phyloP scores from a whole-genome alignment of 2,329 filamentous ascomycete genomes.

The Arachnopeziza araneosa region DNA sequence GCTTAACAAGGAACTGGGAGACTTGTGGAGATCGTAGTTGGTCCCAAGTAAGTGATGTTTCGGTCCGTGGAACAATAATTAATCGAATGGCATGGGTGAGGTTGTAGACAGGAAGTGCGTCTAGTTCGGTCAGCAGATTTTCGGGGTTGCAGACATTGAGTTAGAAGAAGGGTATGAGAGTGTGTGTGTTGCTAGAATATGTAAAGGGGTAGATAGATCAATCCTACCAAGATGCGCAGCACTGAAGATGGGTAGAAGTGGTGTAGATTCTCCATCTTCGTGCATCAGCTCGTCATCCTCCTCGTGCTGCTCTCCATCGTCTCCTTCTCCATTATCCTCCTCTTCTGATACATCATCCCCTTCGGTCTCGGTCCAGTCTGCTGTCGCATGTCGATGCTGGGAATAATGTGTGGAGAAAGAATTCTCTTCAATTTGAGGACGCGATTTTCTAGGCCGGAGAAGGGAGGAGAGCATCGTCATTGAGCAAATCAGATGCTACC shows the following conservation, averaged over 20 bases:
- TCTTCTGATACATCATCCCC: constrained; percentile 41
- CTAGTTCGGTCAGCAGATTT: constrained; percentile 40
- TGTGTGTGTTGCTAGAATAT: neutral
- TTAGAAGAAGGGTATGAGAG: neutral
- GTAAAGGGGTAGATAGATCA: neutral
- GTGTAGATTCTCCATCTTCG: constrained; percentile 36
- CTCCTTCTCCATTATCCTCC: constrained; percentile 26
- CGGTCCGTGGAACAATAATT: constrained; percentile 76
- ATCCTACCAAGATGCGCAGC: constrained; percentile 65
- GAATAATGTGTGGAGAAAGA: constrained; percentile 29
- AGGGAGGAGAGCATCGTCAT: neutral
- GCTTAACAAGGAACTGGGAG: constrained; percentile 91
- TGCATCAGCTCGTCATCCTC: constrained; percentile 33
- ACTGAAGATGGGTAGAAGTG: constrained; percentile 73
- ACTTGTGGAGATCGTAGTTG: constrained; percentile 93
- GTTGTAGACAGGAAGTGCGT: constrained; percentile 82
- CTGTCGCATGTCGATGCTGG: constrained; percentile 41
- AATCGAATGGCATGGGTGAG: constrained; percentile 86
- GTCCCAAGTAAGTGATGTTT: constrained; percentile 91
- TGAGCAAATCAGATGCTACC: neutral
- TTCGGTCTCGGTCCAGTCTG: constrained; percentile 60
- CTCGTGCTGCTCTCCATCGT: constrained; percentile 32
- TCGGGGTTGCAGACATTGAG: neutral
- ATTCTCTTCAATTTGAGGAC: neutral
- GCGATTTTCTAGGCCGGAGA: neutral